Base-by-base conservation (phyloP, 2,329 filamentous ascomycete genomes). In the Ceratocystis lukuohia region DNA sequence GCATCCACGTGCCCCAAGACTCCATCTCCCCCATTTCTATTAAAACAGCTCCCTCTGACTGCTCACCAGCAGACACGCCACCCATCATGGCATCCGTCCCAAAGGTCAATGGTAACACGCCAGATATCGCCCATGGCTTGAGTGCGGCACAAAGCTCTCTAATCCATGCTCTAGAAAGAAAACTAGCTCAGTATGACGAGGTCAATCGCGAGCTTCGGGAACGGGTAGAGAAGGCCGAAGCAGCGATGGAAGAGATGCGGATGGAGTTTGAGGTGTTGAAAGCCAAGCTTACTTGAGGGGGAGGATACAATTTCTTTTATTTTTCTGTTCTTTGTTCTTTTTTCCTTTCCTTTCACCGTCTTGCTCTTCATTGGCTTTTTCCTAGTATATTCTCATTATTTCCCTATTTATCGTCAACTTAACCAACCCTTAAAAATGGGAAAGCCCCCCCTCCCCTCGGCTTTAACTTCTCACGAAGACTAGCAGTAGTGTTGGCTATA, bases 231-330 rank as follows among this genome's bases (percentile, higher is more conserved):
- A 64, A 45, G 25, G 62, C 62, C 7, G 62, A 59, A 30, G 62
- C 50, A 17, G 64, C 50, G 12, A 68, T 59, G 44, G 45, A 61
- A 12, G 66, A 63, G 45, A 68, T 68, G 64, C 64, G 64, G 5
- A 57, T 45, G n/a, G 67, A 68, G 22, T 63, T 68, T 44, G 61
- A 61, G 1, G 53, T 64, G 28, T 15, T 68, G n/a, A 66, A 64
- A 33, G 61, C 61, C 7, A 44, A 56, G 50, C 41, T 68, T 46
- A 6, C 45, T 20, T 68, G 61, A 61, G 37, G 37, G 50, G 10
- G 30, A 28, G 10, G 30, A 28, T 3, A 1, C n/a, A 50, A 5
- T 15, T 12, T 8, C 17, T 1, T 61, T 50, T 28, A 22, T 44
- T 6, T 61, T 6, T 61, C 22, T 59, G 2, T 30, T 22, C 17